These are phyloP conservation scores for Rhizopus arrhizus DNA, from an alignment of 371 early-diverging fungal species.

Conservation along the genomic window DNA sequence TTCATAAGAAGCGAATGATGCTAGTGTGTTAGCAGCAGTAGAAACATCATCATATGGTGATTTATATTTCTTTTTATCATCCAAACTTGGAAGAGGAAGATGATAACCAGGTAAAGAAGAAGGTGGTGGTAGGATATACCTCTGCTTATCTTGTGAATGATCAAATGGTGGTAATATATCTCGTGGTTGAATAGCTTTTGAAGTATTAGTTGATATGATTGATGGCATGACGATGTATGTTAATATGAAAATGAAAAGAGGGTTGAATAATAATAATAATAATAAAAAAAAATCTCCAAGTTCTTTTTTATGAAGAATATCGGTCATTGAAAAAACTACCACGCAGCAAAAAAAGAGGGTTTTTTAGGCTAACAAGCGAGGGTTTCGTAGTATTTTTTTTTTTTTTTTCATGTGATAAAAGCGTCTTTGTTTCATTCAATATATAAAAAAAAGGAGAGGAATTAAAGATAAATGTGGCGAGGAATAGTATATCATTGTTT, in stretches of 20 bases:
- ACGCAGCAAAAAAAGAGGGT: too few species aligned
- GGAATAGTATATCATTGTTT: too few species aligned
- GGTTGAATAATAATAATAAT: conserved; percentile 8
- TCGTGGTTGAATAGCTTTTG: conserved; percentile 4
- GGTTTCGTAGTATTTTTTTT: too few species aligned
- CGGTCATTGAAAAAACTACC: too few species aligned
- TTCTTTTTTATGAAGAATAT: too few species aligned
- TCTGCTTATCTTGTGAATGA: conserved; percentile 25
- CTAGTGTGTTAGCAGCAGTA: conserved; percentile 44
- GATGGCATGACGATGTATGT: conserved; percentile 7
- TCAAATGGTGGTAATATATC: conserved; percentile 31
- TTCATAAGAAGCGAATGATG: conserved; percentile 37
- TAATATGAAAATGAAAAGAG: conserved; percentile 1
- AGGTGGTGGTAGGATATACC: conserved; percentile 47
- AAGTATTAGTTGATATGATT: not conserved
- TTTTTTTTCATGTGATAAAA: too few species aligned
- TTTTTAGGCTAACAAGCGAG: too few species aligned
- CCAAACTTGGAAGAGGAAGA: conserved; percentile 20
- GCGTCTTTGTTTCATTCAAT: too few species aligned
- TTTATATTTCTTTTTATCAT: conserved; percentile 3
- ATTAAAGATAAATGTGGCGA: too few species aligned
- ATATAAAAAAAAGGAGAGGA: too few species aligned
- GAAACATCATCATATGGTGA: conserved; percentile 35
- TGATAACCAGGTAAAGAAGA: conserved; percentile 42
- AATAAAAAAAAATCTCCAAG: not conserved